Conservation (phyloP, 352 stramenopile species). For the Globisporangium parvum region DNA sequence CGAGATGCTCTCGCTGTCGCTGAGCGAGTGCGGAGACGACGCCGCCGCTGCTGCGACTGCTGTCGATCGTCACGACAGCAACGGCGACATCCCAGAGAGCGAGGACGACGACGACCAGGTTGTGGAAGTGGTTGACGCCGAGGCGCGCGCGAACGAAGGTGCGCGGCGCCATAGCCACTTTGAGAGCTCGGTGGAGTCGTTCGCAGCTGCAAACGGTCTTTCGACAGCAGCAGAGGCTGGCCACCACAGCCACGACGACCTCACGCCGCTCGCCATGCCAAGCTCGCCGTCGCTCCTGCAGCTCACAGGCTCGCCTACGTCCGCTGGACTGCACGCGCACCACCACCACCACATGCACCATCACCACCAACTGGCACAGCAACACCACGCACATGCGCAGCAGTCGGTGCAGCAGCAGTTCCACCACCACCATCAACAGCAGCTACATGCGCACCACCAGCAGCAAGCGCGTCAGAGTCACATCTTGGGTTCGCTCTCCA, state of each 20-base stretch:
- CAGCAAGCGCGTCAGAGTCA: constrained; percentile 13
- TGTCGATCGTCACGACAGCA: not conserved
- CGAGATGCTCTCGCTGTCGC: constrained; percentile 35
- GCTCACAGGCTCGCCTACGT: constrained; percentile 27
- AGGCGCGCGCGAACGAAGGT: too few relatives aligned
- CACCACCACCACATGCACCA: constrained; percentile 3
- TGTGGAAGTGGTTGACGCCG: too few relatives aligned
- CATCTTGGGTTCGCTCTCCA: constrained; percentile 8
- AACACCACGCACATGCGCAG: constrained; percentile 4
- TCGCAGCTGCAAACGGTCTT: constrained; percentile 11
- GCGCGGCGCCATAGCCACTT: constrained; percentile 10
- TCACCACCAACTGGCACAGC: constrained; percentile 5
- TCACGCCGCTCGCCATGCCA: constrained; percentile 35
- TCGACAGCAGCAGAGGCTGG: constrained; percentile 4
- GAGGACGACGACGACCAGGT: not conserved
- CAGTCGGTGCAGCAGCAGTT: constrained; percentile 1
- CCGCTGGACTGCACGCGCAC: constrained; percentile 11
- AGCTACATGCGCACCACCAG: constrained; percentile 12
- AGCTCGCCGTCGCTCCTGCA: constrained; percentile 42
- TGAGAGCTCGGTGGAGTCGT: constrained; percentile 18
- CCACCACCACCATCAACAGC: not conserved
- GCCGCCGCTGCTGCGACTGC: not conserved
- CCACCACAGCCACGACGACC: constrained; percentile 14
- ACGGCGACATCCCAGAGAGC: not conserved
- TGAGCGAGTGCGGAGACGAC: constrained; percentile 27